These are phyloP conservation scores for Penicillium bovifimosum DNA, from an alignment of 495 filamentous ascomycete genomes.

Conservation along the genomic window DNA sequence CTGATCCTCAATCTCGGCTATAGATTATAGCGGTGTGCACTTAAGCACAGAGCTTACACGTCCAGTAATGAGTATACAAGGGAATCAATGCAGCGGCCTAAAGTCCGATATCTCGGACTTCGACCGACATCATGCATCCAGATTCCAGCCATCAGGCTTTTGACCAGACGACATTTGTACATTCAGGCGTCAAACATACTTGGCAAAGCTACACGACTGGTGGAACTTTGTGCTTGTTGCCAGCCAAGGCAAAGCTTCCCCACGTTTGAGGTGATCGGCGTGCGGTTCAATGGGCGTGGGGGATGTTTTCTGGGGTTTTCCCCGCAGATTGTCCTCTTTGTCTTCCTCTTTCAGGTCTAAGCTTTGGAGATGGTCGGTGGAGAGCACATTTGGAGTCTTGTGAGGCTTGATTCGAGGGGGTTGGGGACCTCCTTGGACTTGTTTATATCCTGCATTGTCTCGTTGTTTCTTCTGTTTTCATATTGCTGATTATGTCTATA, in stretches of 20 bases:
- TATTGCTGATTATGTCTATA: neutral
- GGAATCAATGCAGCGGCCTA: neutral
- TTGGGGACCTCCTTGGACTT: neutral
- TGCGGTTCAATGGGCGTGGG: slow-evolving; percentile 5
- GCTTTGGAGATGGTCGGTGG: slow-evolving; percentile 2
- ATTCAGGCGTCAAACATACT: neutral
- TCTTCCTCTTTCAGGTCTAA: neutral
- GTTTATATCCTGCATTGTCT: neutral
- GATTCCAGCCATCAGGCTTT: too few species aligned
- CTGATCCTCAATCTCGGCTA: too few species aligned
- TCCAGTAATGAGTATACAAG: too few species aligned
- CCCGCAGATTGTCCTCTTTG: slow-evolving; percentile 10
- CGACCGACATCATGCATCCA: slow-evolving; percentile 6
- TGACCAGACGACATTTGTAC: neutral
- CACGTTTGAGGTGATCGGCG: neutral
- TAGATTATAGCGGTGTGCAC: too few species aligned
- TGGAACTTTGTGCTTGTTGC: slow-evolving; percentile 3
- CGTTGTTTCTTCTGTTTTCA: neutral
- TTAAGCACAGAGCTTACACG: too few species aligned
- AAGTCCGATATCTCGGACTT: slow-evolving; percentile 15
- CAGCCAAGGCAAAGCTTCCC: slow-evolving; percentile 17
- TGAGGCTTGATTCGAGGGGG: neutral
- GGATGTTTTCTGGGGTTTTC: slow-evolving; percentile 7
- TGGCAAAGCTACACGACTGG: neutral
- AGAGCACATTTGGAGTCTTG: neutral